Conservation (phyloP, 78 protist species). For the Trichosphaerium sp. region DNA sequence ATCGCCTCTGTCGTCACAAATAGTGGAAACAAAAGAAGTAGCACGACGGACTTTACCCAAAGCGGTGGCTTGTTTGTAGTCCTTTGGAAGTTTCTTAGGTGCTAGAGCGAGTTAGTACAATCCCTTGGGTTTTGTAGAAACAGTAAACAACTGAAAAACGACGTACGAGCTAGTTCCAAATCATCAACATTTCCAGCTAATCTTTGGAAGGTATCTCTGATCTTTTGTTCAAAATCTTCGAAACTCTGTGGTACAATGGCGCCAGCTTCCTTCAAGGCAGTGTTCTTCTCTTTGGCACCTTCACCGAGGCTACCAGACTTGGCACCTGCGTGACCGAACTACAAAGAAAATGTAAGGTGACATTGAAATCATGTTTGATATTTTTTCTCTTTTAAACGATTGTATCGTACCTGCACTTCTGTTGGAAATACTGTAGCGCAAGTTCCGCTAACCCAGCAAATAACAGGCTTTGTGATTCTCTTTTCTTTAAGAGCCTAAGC, state of each 20-base stretch:
- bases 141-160: conserved; percentile 9
- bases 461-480: conserved; percentile 80
- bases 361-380: background rate
- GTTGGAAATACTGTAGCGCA: conserved; percentile 64
- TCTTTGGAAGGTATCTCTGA: conserved; percentile 22
- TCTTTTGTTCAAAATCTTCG: conserved; percentile 57
- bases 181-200: conserved; percentile 30
- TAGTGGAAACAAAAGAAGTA: conserved; percentile 70
- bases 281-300: conserved; percentile 76
- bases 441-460: conserved; percentile 86
- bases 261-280: conserved; percentile 69
- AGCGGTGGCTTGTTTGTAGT: conserved; percentile 72
- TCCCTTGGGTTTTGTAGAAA: conserved; percentile 53
- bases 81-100: conserved; percentile 58
- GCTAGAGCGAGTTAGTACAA: background rate
- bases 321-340: conserved; percentile 93
- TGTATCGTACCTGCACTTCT: conserved; percentile 60
- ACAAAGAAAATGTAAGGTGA: background rate
- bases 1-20: conserved; percentile 90
- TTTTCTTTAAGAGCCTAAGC: conserved; percentile 66
- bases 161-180: background rate
- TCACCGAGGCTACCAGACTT: conserved; percentile 43
- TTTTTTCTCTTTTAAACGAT: background rate
- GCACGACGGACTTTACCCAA: conserved; percentile 82
- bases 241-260: conserved; percentile 78